phyloP scores from a whole-genome alignment of 139 green algal genomes.

The Spirogloea muscicola region DNA sequence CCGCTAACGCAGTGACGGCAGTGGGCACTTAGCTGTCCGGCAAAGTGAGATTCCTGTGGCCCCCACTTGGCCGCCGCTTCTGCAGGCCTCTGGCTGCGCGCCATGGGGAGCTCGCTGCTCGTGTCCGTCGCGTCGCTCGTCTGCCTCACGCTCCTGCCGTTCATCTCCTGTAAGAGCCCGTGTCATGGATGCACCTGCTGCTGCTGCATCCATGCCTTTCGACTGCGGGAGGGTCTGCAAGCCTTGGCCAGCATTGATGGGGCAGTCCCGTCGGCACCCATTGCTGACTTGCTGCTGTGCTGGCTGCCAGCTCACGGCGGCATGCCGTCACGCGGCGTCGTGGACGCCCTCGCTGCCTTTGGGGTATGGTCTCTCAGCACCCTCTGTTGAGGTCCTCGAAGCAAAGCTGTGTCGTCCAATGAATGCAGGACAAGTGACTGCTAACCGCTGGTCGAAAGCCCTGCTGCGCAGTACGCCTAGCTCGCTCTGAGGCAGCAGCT shows the following conservation, averaged over 20 bases:
- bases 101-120: conserved; percentile 28
- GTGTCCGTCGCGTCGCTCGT: conserved; percentile 22
- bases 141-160: conserved; percentile 23
- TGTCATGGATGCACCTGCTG: background rate
- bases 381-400: background rate
- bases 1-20: too few relatives aligned
- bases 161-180: conserved; percentile 9
- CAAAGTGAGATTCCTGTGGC: too few relatives aligned
- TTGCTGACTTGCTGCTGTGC: background rate
- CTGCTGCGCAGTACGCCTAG: too few relatives aligned
- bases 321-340: conserved; percentile 8
- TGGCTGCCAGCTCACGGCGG: background rate
- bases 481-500: too few relatives aligned
- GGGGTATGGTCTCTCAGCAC: background rate
- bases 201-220: background rate
- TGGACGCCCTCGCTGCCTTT: conserved; percentile 23
- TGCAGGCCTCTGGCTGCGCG: conserved; percentile 26
- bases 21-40: too few relatives aligned
- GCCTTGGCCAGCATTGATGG: background rate
- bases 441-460: background rate
- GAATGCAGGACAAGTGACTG: background rate
- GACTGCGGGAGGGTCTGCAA: background rate
- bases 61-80: too few relatives aligned
- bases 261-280: too few relatives aligned
- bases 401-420: too few relatives aligned